phyloP scores from a whole-genome alignment of 1,284 basidiomycete genomes.

The Thelephora terrestris region DNA sequence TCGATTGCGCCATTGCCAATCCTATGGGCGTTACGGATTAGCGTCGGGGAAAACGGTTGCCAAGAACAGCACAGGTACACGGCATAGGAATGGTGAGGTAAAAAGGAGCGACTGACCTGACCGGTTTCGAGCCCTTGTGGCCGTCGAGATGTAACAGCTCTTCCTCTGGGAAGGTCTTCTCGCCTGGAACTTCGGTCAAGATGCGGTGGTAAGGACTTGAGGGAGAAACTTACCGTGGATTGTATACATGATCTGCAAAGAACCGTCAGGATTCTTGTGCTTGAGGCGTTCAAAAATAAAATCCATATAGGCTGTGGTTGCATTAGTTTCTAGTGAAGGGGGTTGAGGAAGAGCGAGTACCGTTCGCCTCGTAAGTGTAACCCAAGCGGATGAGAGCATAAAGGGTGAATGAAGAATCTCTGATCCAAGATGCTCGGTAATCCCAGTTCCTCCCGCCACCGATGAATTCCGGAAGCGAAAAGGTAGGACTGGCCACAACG shows the following conservation, averaged over 20 bases:
- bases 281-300: slow-evolving; percentile 79
- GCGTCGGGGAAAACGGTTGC: background rate
- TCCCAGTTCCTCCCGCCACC: slow-evolving; percentile 86
- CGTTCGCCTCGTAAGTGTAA: slow-evolving; percentile 82
- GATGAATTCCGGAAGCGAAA: slow-evolving; percentile 85
- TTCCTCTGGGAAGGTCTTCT: slow-evolving; percentile 76
- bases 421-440: slow-evolving; percentile 79
- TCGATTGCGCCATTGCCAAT: slow-evolving; percentile 88
- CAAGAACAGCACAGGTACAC: too few species aligned
- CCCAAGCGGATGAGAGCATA: slow-evolving; percentile 88
- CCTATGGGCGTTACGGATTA: slow-evolving; percentile 23
- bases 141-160: slow-evolving; percentile 79
- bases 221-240: slow-evolving; percentile 50
- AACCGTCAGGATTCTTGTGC: slow-evolving; percentile 79
- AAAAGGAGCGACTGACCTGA: slow-evolving; percentile 30
- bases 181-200: slow-evolving; percentile 32
- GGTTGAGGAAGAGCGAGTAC: slow-evolving; percentile 30
- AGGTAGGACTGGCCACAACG: slow-evolving; percentile 87
- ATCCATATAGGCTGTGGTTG: slow-evolving; percentile 67
- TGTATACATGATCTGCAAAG: slow-evolving; percentile 82
- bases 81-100: background rate
- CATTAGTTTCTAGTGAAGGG: too few species aligned
- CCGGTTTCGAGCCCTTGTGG: slow-evolving; percentile 75
- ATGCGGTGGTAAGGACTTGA: background rate
- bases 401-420: slow-evolving; percentile 86